Evolutionary conservation across 306 rosid species (phyloP), one percentile per base, ranked within the genome.

Genomic region (Trichosanthes truncata): DNA sequence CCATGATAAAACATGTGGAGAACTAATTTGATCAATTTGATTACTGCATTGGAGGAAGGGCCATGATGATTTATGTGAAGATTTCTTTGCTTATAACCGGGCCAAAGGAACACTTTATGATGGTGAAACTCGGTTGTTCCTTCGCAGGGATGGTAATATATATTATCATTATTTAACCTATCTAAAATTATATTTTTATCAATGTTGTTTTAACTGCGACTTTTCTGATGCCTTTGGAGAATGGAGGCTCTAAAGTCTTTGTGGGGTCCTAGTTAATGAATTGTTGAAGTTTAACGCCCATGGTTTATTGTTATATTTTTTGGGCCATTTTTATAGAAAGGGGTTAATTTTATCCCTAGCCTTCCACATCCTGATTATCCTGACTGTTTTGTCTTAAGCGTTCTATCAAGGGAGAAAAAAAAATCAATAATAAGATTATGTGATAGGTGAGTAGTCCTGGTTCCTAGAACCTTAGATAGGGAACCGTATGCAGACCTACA

Each of bases 71-170:
- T 87, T 92, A 62, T 95, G 98, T 51, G 98, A 95, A 85, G 87
- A 81, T 60, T 95, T 95, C 88, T 95, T 92, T 86, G 95, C 98
- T 71, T 90, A 86, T 79, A 95, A 91, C 81, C 95, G 98, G 52
- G 97, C 98, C 40, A 88, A 90, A 74, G 98, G 98, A 79, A 95
- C 97, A 49, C 98, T 95, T 74, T 95, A 95, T 57, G 98, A 92
- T 78, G 97, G 98, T 73, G 97, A 95, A 87, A 95, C 98, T 82
- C 87, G 98, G 69, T 81, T 95, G 35, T 92, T 95, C 91, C 90
- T 95, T 60, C 92, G 90, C 49, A 45, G 57, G 80, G 84, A 81
- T 83, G 97, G 97, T 92, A 81, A 88, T 61, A 59, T 31, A 40
- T 62, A 25, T 43, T 61, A 78, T 78, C 18, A 18, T 60, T 60